Evolutionary conservation across 306 rosid genomes (phyloP).

Genomic region (Comarum palustre): DNA sequence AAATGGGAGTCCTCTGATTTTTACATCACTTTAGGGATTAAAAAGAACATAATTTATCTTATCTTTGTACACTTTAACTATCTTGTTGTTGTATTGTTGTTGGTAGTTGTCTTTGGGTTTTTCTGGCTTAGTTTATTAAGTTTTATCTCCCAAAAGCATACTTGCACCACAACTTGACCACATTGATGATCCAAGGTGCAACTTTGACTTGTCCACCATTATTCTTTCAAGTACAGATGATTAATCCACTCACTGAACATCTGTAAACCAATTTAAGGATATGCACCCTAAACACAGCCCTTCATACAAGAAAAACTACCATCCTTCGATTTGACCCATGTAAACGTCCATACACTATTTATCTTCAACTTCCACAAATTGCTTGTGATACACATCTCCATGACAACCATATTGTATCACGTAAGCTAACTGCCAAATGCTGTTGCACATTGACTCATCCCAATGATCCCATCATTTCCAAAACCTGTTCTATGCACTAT

Average conservation of each 20-base stretch:
- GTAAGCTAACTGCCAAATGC: neutral
- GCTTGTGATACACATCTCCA: neutral
- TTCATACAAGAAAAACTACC: no score
- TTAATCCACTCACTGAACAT: neutral
- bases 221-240: neutral
- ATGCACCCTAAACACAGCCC: neutral
- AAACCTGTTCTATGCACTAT: neutral
- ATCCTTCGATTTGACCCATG: no score
- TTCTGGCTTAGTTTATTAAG: neutral
- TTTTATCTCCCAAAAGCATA: neutral
- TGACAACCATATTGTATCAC: neutral
- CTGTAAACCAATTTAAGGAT: neutral
- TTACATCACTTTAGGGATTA: neutral
- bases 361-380: neutral
- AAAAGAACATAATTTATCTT: no score
- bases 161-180: neutral
- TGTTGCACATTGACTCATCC: neutral
- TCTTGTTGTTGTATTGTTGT: neutral
- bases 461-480: neutral
- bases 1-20: neutral
- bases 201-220: neutral
- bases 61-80: neutral
- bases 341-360: neutral
- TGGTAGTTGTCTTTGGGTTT: neutral
- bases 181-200: neutral